These are phyloP conservation scores for Aspergillus affinis DNA, from an alignment of 495 filamentous ascomycete species.

Conservation along the genomic window DNA sequence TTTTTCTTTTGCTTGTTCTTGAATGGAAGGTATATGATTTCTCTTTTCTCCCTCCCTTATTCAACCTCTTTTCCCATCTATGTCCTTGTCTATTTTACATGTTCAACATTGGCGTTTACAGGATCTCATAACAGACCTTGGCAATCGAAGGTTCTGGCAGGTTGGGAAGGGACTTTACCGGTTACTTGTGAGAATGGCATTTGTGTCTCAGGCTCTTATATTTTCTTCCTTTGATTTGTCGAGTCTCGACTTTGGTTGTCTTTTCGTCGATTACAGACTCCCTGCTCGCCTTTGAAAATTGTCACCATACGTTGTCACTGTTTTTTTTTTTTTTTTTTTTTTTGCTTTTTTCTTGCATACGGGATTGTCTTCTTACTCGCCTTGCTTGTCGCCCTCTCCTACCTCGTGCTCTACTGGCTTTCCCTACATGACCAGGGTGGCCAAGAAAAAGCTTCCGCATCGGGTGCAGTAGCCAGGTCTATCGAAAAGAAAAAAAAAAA, in stretches of 20 bases:
- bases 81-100: constrained; percentile 25
- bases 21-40: constrained; percentile 28
- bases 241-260: constrained; percentile 8
- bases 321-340: background rate
- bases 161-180: constrained; percentile 25
- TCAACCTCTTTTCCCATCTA: constrained; percentile 11
- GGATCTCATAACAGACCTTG: constrained; percentile 27
- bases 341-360: constrained; percentile 6
- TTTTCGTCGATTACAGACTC: background rate
- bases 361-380: constrained; percentile 4
- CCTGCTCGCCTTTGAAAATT: background rate
- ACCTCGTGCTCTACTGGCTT: background rate
- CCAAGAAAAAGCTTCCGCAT: background rate
- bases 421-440: background rate
- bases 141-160: constrained; percentile 26
- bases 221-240: constrained; percentile 9
- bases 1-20: constrained; percentile 19
- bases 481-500: background rate
- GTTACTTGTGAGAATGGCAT: constrained; percentile 30
- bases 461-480: background rate
- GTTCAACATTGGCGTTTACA: constrained; percentile 37
- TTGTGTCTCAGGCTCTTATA: constrained; percentile 17
- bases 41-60: constrained; percentile 1
- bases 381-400: background rate
- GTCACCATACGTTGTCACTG: background rate